phyloP scores from a whole-genome alignment of 2,329 filamentous ascomycete genomes.

The Alternaria incomplexa region DNA sequence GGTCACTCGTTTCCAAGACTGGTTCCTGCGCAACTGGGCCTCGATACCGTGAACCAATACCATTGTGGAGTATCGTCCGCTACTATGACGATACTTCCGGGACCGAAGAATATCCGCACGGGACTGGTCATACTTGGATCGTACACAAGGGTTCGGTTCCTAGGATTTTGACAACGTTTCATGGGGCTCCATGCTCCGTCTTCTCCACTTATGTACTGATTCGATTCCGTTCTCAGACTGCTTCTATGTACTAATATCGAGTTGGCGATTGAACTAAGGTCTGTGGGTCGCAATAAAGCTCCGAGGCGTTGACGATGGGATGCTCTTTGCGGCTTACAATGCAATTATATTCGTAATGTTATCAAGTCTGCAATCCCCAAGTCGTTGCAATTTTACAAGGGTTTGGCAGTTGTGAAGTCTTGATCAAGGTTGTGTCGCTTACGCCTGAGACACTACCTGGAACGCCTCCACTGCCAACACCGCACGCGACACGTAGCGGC shows the following conservation, averaged over 20 bases:
- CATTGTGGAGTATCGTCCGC: neutral
- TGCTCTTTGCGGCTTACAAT: neutral
- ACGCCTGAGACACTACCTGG: neutral
- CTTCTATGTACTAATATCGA: neutral
- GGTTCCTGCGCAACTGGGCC: constrained; percentile 48
- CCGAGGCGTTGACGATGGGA: neutral
- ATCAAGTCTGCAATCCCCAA: neutral
- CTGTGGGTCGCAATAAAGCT: neutral
- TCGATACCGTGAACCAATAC: constrained; percentile 32
- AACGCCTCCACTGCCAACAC: neutral
- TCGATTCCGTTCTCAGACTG: neutral
- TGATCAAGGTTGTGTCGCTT: neutral
- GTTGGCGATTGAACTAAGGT: neutral
- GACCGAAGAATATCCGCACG: neutral
- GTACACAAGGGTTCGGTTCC: neutral
- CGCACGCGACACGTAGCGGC: constrained; percentile 12
- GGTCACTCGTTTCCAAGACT: constrained; percentile 46
- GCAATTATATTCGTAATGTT: neutral
- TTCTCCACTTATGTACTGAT: neutral
- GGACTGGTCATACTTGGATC: neutral
- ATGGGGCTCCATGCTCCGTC: neutral
- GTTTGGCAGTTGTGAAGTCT: neutral
- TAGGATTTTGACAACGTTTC: neutral
- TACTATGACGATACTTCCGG: neutral
- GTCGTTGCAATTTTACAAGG: neutral